Evolutionary conservation across 1,139 yeast species (phyloP), one percentile per base, ranked within the genome.

Genomic region (Schwanniomyces etchellsii): DNA sequence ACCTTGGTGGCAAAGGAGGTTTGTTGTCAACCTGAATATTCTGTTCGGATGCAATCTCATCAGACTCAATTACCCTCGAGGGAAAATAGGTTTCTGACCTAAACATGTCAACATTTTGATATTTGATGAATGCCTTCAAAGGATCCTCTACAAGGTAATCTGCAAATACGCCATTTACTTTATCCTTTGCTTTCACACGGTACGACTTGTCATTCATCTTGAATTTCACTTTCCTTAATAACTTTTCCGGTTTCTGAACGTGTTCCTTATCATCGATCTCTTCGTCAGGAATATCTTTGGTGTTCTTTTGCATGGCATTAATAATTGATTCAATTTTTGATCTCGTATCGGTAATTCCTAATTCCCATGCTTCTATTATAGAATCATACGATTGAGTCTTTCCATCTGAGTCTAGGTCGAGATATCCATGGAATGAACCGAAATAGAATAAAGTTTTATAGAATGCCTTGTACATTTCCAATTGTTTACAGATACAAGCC

Each of bases 301-400:
- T 51, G 29, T 55, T 60, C 20, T 51, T 40, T 35, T 49, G 50
- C 5, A 63, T 48, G 4, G 53, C 40, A 7, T 47, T 37, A 4
- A 63, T 46, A 27, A 68, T 50, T 0, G 68, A 55, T 33, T 66
- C 72, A 11, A 70, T 45, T 30, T 61, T 65, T 27, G 45, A 43
- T 42, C 58, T 52, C 16, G 51, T 53, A 2, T 59, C 57, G 12
- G 58, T 60, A 32, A 46, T 43, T 9, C 49, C 37, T 5, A 41
- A 31, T 30, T 65, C 70, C 73, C 73, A 68, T 16, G 48, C 38
- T 10, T 48, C 52, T 2, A 47, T 36, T 10, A 67, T 58, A 15
- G 9, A 14, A 26, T 11, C 13, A n/a, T 26, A 15, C 7, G 25
- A 10, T 14, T 16, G n/a, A 16, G 5, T 6, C n/a, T 10, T n/a